phyloP scores from a whole-genome alignment of 2,329 filamentous ascomycete species.

The Juglanconis sp. region DNA sequence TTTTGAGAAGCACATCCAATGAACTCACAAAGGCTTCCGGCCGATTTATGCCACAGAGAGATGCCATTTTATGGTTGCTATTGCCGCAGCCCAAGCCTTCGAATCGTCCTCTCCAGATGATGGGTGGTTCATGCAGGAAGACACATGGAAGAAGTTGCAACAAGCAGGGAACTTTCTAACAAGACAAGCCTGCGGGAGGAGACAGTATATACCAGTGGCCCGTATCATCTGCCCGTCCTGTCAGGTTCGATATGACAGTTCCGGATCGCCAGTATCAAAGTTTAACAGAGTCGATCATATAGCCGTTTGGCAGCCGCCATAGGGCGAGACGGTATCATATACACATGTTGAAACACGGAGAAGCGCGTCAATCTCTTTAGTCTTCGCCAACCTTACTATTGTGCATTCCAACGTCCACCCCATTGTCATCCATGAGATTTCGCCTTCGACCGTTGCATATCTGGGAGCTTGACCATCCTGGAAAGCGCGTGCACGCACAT shows the following conservation, averaged over 20 bases:
- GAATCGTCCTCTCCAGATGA: not conserved
- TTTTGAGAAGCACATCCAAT: not conserved
- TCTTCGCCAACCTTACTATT: no score
- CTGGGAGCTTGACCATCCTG: no score
- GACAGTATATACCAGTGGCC: not conserved
- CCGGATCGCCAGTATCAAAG: not conserved
- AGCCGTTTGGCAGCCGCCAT: not conserved
- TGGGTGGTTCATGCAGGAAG: no score
- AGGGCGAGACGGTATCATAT: not conserved
- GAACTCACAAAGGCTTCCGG: not conserved
- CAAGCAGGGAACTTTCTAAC: no score
- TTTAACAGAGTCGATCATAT: not conserved
- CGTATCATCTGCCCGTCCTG: not conserved
- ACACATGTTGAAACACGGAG: not conserved
- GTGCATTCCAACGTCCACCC: no score
- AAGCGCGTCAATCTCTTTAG: not conserved
- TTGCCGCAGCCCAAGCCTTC: not conserved
- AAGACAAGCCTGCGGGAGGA: no score
- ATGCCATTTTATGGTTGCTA: not conserved
- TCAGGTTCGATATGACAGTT: not conserved
- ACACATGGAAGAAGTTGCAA: no score
- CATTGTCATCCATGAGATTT: no score
- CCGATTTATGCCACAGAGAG: not conserved
- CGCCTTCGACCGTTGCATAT: no score
- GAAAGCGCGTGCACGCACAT: no score